Base-by-base conservation (phyloP, 352 stramenopile species). In the Globisporangium apiculatum region DNA sequence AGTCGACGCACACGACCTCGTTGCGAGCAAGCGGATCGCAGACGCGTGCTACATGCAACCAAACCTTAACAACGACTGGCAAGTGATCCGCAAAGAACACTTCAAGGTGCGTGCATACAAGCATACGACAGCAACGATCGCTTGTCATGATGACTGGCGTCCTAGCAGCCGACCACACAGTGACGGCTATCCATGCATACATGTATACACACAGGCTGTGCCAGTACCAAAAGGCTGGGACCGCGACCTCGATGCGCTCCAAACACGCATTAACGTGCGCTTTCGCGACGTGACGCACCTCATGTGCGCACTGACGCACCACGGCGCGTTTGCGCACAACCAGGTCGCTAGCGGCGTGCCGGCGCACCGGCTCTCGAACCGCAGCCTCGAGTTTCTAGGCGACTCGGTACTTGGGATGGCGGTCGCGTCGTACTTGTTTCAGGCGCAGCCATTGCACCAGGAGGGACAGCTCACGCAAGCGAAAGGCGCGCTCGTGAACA, bases 321-420 rank as follows among this genome's bases (percentile, higher is more conserved):
- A 90, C 51, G 83, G 84, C n/a, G 75, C 70, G 37, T 66, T 92
- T n/a, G 62, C 66, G 6, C 66, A 70, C 43, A 62, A 72, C 53
- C 57, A 71, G 7, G 60, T 91, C 36, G 67, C 69, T 0, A 37
- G 62, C 1, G 59, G 67, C 10, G 66, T 90, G 6, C 71, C 73
- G 1, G 67, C 75, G 4, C 72, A 87, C 40, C 82, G 84, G 14
- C 61, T 89, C 10, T 87, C 84, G 48, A 94, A 94, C 59, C 80
- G 84, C 37, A 89, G 79, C 64, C 66, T 94, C 17, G 84, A 94
- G 63, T 92, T 89, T 56, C 68, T 94, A 1, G 84, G 84, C 36
- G 84, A 94, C 66, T 89, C 84, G 53, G 37, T 94, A 9, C 67
- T 94, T 5, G 75, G 80, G 35, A 75, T 85, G 53, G 73, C 74